A percentile compares a stretch with the other conserved stretches of the same genome.
Conservation (phyloP, 176 grass and related monocot genomes). For the Triticum urartu region DNA sequence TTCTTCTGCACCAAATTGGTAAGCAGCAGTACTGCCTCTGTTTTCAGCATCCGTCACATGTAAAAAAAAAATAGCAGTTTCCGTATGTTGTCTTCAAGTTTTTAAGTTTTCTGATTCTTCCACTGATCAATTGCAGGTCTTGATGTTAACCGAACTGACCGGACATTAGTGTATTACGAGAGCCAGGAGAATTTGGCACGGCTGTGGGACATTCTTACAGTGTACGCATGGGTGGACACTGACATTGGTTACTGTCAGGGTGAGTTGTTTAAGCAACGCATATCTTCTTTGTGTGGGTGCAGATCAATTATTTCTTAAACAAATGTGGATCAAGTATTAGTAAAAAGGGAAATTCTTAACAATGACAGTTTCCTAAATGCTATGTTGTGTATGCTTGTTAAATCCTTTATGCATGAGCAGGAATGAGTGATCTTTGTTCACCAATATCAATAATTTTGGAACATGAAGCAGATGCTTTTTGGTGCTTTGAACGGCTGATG, state of each 20-base stretch:
- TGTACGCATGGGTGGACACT: conserved; percentile 93
- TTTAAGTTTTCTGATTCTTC: conserved; percentile 19
- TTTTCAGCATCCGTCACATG: neutral
- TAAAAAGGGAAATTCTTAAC: neutral
- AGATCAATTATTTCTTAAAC: neutral
- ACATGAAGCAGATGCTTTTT: conserved; percentile 98
- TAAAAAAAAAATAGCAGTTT: neutral
- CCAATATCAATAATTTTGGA: conserved; percentile 88
- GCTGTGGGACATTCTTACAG: conserved; percentile 90
- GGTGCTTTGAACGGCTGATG: conserved; percentile 99
- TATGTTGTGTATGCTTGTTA: conserved; percentile 17
- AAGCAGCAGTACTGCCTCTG: conserved; percentile 1
- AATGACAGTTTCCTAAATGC: conserved; percentile 6
- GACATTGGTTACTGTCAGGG: conserved; percentile 98
- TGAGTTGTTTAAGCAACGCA: conserved; percentile 32
- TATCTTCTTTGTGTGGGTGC: neutral
- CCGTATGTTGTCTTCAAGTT: neutral
- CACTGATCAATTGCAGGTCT: conserved; percentile 54
- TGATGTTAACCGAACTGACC: conserved; percentile 93
- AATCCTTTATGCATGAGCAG: conserved; percentile 47
- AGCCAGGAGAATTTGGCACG: conserved; percentile 64
- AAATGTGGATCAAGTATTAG: neutral
- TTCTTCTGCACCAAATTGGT: conserved; percentile 98
- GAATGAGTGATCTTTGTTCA: conserved; percentile 99
- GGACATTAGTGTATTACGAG: conserved; percentile 88